These are phyloP conservation scores for Pseudoneurospora amorphoporcata DNA, from an alignment of 495 filamentous ascomycete species.

Conservation along the genomic window DNA sequence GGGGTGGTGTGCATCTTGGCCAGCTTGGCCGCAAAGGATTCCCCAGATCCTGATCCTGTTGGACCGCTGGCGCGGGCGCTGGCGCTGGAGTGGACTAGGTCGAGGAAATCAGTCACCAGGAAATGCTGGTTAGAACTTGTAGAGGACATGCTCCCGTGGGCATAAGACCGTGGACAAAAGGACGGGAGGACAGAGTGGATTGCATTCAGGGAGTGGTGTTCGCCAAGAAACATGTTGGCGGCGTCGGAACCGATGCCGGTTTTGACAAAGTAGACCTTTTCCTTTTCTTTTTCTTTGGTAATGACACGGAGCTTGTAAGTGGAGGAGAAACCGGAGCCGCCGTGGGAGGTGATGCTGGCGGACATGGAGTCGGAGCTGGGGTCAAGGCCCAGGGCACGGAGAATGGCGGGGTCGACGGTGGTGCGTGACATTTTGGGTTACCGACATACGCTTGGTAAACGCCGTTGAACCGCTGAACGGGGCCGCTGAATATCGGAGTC, in stretches of 20 bases:
- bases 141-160: slow-evolving; percentile 50
- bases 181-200: slow-evolving; percentile 59
- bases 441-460: too few relatives aligned
- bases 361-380: slow-evolving; percentile 12
- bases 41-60: slow-evolving; percentile 20
- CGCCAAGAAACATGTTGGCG: slow-evolving; percentile 72
- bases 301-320: slow-evolving; percentile 52
- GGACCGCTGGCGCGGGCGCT: slow-evolving; percentile 1
- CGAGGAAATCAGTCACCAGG: slow-evolving; percentile 73
- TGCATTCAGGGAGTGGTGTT: slow-evolving; percentile 75
- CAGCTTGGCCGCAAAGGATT: slow-evolving; percentile 61
- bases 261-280: slow-evolving; percentile 64
- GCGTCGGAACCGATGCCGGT: slow-evolving; percentile 54
- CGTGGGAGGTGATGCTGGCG: slow-evolving; percentile 51
- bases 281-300: slow-evolving; percentile 22
- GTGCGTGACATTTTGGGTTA: slow-evolving; percentile 23
- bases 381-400: slow-evolving; percentile 52
- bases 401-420: slow-evolving; percentile 45
- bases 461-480: not conserved
- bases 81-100: slow-evolving; percentile 40
- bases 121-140: slow-evolving; percentile 45
- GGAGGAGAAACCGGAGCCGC: slow-evolving; percentile 63
- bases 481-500: not conserved
- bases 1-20: slow-evolving; percentile 71
- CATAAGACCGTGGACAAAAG: slow-evolving; percentile 63